Conservation (phyloP, 331 rosid genomes). For the Quercus phellos region DNA sequence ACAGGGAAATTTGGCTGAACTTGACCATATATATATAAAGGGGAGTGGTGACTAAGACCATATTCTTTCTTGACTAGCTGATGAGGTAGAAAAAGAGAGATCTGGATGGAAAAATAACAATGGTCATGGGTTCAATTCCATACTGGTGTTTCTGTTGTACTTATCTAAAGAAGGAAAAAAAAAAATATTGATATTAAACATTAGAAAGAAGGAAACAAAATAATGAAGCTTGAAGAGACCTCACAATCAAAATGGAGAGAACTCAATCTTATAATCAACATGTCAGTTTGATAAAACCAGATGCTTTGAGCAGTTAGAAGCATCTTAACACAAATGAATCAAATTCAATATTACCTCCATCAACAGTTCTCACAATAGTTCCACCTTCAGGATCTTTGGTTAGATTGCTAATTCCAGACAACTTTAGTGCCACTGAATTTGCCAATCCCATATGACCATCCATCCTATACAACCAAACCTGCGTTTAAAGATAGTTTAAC, state of each 20-base stretch:
- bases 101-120: too few species aligned
- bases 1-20: too few species aligned
- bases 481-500: conserved; percentile 11
- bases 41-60: too few species aligned
- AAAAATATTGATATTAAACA: background rate
- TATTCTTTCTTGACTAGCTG: too few species aligned
- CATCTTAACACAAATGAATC: background rate
- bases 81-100: too few species aligned
- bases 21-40: too few species aligned
- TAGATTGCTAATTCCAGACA: conserved; percentile 58
- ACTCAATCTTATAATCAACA: background rate
- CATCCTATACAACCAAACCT: conserved; percentile 80
- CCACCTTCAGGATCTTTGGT: conserved; percentile 74
- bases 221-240: background rate
- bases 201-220: background rate
- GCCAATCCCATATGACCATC: conserved; percentile 92
- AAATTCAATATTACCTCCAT: conserved; percentile 46
- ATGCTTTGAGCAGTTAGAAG: background rate
- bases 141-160: too few species aligned
- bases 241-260: background rate
- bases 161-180: too few species aligned
- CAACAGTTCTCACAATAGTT: conserved; percentile 47
- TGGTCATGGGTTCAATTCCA: too few species aligned
- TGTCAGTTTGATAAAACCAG: background rate
- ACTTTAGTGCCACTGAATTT: conserved; percentile 57